Evolutionary conservation across 2,329 filamentous ascomycete genomes (phyloP).

Genomic region (Tolypocladium pustulatum): DNA sequence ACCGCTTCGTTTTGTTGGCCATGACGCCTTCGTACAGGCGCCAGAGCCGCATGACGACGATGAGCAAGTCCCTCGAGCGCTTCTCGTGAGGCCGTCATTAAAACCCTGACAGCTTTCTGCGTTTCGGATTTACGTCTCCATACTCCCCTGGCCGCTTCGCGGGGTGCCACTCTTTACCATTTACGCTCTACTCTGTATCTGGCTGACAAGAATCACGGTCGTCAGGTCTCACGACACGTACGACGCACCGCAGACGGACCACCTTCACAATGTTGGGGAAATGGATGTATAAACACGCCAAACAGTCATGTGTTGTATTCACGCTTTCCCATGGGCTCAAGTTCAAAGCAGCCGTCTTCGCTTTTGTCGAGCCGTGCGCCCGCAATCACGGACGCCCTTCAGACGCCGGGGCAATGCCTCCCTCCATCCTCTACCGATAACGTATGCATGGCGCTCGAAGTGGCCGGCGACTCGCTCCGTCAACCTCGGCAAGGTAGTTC

Average conservation of each 20-base stretch:
- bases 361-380: background rate
- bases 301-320: background rate
- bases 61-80: background rate
- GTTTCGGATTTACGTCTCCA: background rate
- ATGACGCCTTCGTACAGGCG: background rate
- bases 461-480: background rate
- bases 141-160: background rate
- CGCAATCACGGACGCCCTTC: background rate
- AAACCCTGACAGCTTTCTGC: background rate
- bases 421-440: background rate
- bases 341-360: background rate
- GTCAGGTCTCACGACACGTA: too few relatives aligned
- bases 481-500: background rate
- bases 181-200: background rate
- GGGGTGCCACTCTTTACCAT: background rate
- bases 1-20: background rate
- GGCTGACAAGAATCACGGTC: background rate
- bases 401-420: background rate
- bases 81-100: background rate
- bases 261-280: background rate
- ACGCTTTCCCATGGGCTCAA: background rate
- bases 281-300: background rate
- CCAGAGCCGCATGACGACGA: background rate
- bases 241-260: background rate
- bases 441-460: background rate